Evolutionary conservation across 2,329 filamentous ascomycete species (phyloP).

Genomic region (Trichoderma sp.): DNA sequence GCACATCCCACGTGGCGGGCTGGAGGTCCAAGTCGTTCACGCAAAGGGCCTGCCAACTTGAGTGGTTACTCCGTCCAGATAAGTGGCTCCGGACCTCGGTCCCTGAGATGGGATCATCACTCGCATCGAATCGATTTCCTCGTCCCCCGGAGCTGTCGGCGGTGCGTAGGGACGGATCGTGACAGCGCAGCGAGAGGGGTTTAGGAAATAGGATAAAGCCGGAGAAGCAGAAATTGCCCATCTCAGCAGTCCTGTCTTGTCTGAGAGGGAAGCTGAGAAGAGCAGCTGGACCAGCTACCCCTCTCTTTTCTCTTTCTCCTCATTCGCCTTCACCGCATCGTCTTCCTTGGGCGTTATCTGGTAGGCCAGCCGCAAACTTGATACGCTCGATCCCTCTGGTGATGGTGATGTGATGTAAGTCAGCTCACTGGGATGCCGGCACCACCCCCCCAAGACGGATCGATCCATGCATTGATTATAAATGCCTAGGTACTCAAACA

Average conservation of each 20-base stretch:
- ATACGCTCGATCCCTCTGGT: background rate
- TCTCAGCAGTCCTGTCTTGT: background rate
- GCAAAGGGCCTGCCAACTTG: background rate
- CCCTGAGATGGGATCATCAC: background rate
- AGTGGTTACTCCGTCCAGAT: background rate
- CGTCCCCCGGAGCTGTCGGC: background rate
- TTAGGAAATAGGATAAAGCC: background rate
- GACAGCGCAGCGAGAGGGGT: background rate
- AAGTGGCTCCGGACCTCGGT: background rate
- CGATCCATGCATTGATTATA: constrained; percentile 1
- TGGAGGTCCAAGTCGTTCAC: background rate
- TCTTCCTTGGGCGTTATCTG: background rate
- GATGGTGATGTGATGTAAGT: constrained; percentile 14
- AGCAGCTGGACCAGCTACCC: background rate
- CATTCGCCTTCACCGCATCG: background rate
- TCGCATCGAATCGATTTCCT: background rate
- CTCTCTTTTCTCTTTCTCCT: background rate
- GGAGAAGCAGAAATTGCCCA: background rate
- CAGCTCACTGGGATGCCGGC: background rate
- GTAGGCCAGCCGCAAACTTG: background rate
- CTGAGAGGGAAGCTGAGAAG: background rate
- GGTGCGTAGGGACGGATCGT: background rate
- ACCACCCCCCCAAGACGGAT: background rate
- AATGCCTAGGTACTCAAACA: background rate
- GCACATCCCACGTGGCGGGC: constrained; percentile 13